phyloP scores from a whole-genome alignment of 208 protist genomes.

The Porcisia deanei region DNA sequence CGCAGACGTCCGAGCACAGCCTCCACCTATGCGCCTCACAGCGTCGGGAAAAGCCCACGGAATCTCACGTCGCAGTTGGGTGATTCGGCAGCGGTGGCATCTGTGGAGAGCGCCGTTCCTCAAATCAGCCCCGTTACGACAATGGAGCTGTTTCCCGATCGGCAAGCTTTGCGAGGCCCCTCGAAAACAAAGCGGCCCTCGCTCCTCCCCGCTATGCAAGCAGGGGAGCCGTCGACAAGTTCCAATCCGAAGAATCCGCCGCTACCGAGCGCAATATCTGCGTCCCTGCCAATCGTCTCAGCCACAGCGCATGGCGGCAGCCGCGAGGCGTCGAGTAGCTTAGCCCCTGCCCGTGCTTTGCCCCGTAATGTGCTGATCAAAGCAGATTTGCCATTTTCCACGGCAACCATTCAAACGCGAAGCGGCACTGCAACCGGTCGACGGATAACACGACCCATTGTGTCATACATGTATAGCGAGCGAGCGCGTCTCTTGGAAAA shows the following conservation, averaged over 20 bases:
- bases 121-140: neutral
- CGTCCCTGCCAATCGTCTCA: neutral
- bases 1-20: neutral
- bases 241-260: too few species aligned
- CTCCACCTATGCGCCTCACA: neutral
- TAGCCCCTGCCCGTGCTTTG: neutral
- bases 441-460: neutral
- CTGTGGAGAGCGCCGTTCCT: neutral
- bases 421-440: neutral
- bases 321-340: neutral
- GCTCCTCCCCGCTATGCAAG: neutral
- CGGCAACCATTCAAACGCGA: neutral
- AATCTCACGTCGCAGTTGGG: neutral
- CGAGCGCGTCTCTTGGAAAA: neutral
- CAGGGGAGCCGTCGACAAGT: neutral
- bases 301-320: neutral
- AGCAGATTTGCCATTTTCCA: neutral
- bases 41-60: neutral
- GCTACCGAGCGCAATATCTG: neutral
- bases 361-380: neutral
- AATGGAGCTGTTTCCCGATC: neutral
- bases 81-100: neutral
- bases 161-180: neutral
- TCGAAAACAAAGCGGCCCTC: neutral
- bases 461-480: neutral